Percentiles rank a stretch among this genome's conserved stretches.
These are phyloP conservation scores for Withania somnifera DNA, from an alignment of 305 asterid species.

Conservation along the genomic window DNA sequence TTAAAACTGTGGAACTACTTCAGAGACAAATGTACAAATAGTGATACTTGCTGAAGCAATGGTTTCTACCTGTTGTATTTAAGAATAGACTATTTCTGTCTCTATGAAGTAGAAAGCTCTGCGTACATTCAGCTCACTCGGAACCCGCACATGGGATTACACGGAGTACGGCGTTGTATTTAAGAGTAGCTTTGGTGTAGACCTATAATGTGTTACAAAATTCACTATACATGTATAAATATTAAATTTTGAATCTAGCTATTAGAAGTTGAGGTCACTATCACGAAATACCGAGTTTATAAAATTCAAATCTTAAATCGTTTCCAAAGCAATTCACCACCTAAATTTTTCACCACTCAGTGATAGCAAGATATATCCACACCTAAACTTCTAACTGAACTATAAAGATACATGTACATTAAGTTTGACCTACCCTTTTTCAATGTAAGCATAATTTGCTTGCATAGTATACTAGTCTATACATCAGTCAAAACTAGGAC, in stretches of 20 bases:
- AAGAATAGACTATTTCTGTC: not conserved
- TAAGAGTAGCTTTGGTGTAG: not conserved
- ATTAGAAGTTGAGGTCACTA: not conserved
- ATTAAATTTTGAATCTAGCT: not conserved
- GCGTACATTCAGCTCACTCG: no score
- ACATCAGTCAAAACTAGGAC: not conserved
- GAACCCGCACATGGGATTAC: no score
- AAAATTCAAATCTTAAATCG: not conserved
- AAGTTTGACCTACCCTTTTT: no score
- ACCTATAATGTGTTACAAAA: not conserved
- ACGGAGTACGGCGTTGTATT: no score
- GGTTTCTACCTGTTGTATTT: not conserved
- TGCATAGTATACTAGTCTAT: no score
- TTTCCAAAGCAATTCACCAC: not conserved
- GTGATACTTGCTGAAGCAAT: not conserved
- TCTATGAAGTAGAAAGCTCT: no score
- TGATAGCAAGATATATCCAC: not conserved
- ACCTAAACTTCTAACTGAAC: not conserved
- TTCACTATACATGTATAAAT: not conserved
- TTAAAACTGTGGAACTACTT: constrained; percentile 9
- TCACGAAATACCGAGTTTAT: not conserved
- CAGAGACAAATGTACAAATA: not conserved
- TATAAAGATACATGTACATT: not conserved
- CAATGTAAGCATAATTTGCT: no score
- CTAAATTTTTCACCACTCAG: not conserved